Base-by-base conservation (phyloP, 257 asterid species). In the Ocimum tenuiflorum region DNA sequence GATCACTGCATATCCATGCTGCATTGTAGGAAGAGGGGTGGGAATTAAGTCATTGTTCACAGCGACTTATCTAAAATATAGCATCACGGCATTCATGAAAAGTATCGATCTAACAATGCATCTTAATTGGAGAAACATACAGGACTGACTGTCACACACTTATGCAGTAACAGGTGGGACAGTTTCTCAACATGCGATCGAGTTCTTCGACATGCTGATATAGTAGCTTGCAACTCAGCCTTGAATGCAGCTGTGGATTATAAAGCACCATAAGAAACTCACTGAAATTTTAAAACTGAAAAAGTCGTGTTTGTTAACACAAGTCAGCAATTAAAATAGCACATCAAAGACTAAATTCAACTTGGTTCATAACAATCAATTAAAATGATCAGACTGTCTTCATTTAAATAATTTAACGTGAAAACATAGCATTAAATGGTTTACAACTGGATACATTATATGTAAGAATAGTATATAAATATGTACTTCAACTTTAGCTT, bases 1-100 rank as follows among this genome's bases (percentile, higher is more conserved):
- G 76, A 89, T 81, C 73, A 78, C 80, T 8, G 84, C 95, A 77
- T 89, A 86, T 17, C 95, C 97, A 73, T 89, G 87, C 99, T 89
- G 83, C 82, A 72, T 69, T 39, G 14, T 50, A 67, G n/a, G 42
- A 64, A 60, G 29, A 61, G 45, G 54, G 60, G 47, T 39, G 63
- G 14, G 72, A 18, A 41, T 61, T 51, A 38, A 60, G 66, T 49
- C 69, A 58, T 65, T 27, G 33, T 55, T 63, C 36, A 4, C 22
- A 24, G 27, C n/a, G 23, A 41, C n/a, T n/a, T n/a, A n/a, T n/a
- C n/a, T n/a, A n/a, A n/a, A n/a, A n/a, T n/a, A n/a, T 31, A 68
- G 68, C 45, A 19, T 41, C 47, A 19, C 53, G 31, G 14, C 60
- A 55, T 8, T 24, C 36, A 63, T 51, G 45, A 67, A 20, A 29